These are phyloP conservation scores for Porphyridium purpureum DNA, from an alignment of 23 red algal species.

Conservation along the genomic window DNA sequence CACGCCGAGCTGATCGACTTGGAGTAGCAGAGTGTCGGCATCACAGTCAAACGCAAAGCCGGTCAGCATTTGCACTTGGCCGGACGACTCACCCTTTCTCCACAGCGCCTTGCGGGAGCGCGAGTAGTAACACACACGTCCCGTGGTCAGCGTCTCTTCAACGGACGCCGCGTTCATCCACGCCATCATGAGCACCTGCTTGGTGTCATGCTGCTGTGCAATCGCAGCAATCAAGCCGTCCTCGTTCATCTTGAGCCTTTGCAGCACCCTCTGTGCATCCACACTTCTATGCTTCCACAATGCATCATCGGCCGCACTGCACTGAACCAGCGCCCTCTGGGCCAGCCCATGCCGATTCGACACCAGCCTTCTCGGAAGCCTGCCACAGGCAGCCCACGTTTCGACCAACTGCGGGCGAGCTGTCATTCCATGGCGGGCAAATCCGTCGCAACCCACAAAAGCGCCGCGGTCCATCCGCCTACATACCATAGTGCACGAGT, in stretches of 20 bases:
- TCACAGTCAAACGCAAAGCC: slow-evolving; percentile 88
- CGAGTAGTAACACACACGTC: slow-evolving; percentile 63
- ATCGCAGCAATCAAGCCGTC: slow-evolving; percentile 72
- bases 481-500: too few relatives aligned
- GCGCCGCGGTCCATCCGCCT: too few relatives aligned
- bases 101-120: slow-evolving; percentile 69
- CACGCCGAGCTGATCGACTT: slow-evolving; percentile 81
- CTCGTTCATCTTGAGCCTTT: slow-evolving; percentile 33
- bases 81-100: slow-evolving; percentile 93
- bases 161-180: slow-evolving; percentile 79
- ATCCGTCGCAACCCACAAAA: too few relatives aligned
- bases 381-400: too few relatives aligned
- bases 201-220: slow-evolving; percentile 69
- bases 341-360: too few relatives aligned
- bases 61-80: slow-evolving; percentile 59
- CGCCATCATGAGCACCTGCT: slow-evolving; percentile 84
- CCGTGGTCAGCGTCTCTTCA: slow-evolving; percentile 40
- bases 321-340: too few relatives aligned
- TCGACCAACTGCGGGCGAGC: too few relatives aligned
- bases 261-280: too few relatives aligned
- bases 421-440: too few relatives aligned
- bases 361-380: too few relatives aligned
- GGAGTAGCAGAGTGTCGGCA: slow-evolving; percentile 69
- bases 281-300: too few relatives aligned
- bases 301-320: too few relatives aligned